A percentile compares a stretch with the other conserved stretches of the same genome.
These are phyloP conservation scores for Lepidium didymum DNA, from an alignment of 345 rosid genomes.

Conservation along the genomic window DNA sequence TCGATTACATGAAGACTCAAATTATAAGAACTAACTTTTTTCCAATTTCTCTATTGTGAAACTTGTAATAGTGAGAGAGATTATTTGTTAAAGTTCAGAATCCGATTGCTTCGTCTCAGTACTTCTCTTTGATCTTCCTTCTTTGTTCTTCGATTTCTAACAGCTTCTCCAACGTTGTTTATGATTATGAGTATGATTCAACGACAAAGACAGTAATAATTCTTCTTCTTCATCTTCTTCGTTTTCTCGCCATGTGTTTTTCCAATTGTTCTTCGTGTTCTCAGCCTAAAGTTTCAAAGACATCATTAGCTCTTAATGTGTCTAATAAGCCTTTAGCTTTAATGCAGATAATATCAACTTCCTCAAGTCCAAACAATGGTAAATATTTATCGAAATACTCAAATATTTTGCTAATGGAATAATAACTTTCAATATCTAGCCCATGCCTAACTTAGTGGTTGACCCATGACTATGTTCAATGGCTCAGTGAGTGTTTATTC, in stretches of 20 bases:
- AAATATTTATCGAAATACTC: too few relatives aligned
- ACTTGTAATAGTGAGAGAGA: too few relatives aligned
- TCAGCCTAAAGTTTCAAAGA: conserved; percentile 3
- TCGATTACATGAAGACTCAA: too few relatives aligned
- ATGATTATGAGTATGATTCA: conserved; percentile 12
- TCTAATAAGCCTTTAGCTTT: background rate
- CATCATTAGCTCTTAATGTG: background rate
- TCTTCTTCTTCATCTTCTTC: conserved; percentile 16
- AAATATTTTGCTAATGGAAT: too few relatives aligned
- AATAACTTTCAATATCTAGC: background rate
- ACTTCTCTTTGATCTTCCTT: too few relatives aligned
- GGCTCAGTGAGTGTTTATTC: conserved; percentile 15
- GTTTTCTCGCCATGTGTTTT: conserved; percentile 7
- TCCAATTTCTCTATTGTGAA: too few relatives aligned
- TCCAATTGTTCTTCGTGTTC: conserved; percentile 9
- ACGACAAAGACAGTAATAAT: conserved; percentile 13
- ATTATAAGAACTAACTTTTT: too few relatives aligned
- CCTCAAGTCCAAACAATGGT: background rate
- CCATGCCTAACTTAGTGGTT: conserved; percentile 16
- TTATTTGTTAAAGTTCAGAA: too few relatives aligned
- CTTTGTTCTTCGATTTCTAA: too few relatives aligned
- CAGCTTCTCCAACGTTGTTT: conserved; percentile 18
- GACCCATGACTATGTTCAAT: conserved; percentile 18
- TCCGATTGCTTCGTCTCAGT: too few relatives aligned
- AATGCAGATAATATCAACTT: background rate